phyloP scores from a whole-genome alignment of 805 yeast genomes.

The Candida suzukii region DNA sequence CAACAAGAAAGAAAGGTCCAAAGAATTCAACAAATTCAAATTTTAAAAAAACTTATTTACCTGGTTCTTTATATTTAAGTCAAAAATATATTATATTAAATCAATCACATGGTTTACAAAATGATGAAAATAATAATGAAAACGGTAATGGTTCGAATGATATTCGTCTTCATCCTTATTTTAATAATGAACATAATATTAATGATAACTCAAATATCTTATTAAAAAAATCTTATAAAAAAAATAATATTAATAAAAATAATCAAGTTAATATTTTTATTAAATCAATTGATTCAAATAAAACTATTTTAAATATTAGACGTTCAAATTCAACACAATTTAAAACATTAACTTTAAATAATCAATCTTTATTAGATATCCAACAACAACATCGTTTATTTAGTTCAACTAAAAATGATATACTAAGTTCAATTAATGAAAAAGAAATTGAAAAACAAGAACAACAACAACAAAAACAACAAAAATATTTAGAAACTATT shows the following conservation, averaged over 20 bases:
- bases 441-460: not conserved
- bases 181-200: conserved; percentile 6
- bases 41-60: conserved; percentile 7
- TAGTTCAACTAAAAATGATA: conserved; percentile 3
- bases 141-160: conserved; percentile 8
- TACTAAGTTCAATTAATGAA: conserved; percentile 5
- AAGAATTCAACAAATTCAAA: conserved; percentile 13
- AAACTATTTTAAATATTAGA: conserved; percentile 19
- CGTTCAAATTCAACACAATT: conserved; percentile 20
- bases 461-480: not conserved
- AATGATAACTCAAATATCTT: conserved; percentile 1
- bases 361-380: not conserved
- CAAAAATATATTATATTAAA: conserved; percentile 24
- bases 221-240: conserved; percentile 15
- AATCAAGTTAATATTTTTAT: conserved; percentile 22
- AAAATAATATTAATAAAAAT: conserved; percentile 21
- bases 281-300: conserved; percentile 11
- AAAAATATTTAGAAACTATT: not conserved
- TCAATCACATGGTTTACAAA: too few species aligned
- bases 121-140: conserved; percentile 7
- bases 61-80: conserved; percentile 8
- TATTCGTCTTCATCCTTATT: conserved; percentile 2
- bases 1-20: conserved; percentile 14
- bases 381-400: conserved; percentile 4
- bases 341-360: conserved; percentile 19